Evolutionary conservation across 441 rosid genomes (phyloP).

Genomic region (Croton setiger): DNA sequence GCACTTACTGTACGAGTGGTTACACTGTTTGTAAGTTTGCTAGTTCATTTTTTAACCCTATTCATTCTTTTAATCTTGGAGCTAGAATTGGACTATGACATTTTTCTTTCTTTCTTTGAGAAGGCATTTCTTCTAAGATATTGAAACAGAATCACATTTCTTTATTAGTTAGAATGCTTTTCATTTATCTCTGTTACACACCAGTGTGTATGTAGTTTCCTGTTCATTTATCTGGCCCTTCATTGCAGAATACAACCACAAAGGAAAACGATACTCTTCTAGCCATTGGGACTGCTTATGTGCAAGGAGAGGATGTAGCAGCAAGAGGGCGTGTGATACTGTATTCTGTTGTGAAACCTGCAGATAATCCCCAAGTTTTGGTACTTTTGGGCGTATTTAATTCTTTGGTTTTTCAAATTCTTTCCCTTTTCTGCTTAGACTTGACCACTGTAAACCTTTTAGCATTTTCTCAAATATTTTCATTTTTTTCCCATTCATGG

Average conservation of each 20-base stretch:
- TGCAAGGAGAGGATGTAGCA: constrained; percentile 99
- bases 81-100: constrained; percentile 9
- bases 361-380: constrained; percentile 64
- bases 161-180: neutral
- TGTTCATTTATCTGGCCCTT: constrained; percentile 23
- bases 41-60: constrained; percentile 19
- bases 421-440: neutral
- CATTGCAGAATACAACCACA: constrained; percentile 73
- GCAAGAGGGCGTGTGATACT: constrained; percentile 95
- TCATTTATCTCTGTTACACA: neutral
- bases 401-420: neutral
- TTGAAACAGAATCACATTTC: neutral
- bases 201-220: neutral
- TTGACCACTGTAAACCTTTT: neutral
- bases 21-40: constrained; percentile 72
- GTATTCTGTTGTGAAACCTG: constrained; percentile 64
- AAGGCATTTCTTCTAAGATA: neutral
- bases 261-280: constrained; percentile 83
- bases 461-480: neutral
- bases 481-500: neutral
- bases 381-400: constrained; percentile 35
- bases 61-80: constrained; percentile 14
- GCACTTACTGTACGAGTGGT: constrained; percentile 95
- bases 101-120: neutral
- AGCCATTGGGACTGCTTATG: constrained; percentile 96